Evolutionary conservation across 192 early-diverging fungal species (phyloP), one percentile per base, ranked within the genome.

Genomic region (Fimicolochytrium jonesii): DNA sequence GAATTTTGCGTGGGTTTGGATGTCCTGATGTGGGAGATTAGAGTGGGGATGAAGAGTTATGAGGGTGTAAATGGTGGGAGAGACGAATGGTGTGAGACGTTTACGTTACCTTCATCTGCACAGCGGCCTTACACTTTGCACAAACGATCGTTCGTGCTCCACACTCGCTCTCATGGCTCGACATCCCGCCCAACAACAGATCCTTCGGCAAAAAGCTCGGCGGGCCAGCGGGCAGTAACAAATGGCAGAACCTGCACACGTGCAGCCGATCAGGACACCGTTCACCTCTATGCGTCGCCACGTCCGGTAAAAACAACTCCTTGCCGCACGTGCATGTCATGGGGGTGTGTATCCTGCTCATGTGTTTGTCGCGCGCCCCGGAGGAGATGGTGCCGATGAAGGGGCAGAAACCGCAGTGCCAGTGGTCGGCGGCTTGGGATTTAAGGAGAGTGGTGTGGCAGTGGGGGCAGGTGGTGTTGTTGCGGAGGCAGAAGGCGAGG

Each of bases 201-300:
- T 93, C 92, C 25, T 86, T 77, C 9, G 85, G 67, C 32, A 73
- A 69, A 0, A 65, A 52, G 0, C 87, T 71, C 2, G 56, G 49
- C 5, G 58, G 64, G 0, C 90, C 93, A 57, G 90, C 88, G 17
- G 75, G 74, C 6, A 87, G 80, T 10, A 81, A 62, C 2, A 81
- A 86, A 59, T 86, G 88, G 65, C 94, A 97, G 66, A 86, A 94
- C 45, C 87, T 79, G 66, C 92, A 97, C 18, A 86, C 80, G 59
- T 93, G 90, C 26, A 90, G 67, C 32, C 82, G 80, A 20, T 89
- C 81, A 0, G 86, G 75, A 37, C 94, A 97, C 9, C 55, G 61
- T 0, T 77, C 81, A 20, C 79, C 80, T 11, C 83, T 79, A 68
- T 97, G 94, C 22, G 69, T 48, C 0, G 87, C 86, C 36, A 92